Conservation (phyloP, 176 grass and related monocot genomes). For the Pontederia paniculata region DNA sequence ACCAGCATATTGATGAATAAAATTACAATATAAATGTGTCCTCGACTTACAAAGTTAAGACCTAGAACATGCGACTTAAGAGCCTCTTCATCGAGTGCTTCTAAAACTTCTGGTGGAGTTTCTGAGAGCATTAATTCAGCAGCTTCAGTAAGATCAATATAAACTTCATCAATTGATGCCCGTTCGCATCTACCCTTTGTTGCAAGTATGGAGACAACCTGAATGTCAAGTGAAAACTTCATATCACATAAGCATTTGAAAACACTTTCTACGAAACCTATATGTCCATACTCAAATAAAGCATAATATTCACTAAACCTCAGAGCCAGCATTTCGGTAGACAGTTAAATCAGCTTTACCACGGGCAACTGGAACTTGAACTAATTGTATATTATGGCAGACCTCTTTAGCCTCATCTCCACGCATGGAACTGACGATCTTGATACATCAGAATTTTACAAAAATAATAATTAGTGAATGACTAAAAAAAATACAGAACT, state of each 20-base stretch:
- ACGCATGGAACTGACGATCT: conserved; percentile 64
- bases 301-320: conserved; percentile 32
- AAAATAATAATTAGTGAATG: background rate
- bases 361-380: conserved; percentile 88
- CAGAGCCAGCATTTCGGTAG: conserved; percentile 64
- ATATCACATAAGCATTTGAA: background rate
- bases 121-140: conserved; percentile 72
- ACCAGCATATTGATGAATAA: too few relatives aligned
- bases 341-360: conserved; percentile 85
- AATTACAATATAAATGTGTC: background rate
- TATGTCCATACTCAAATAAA: background rate
- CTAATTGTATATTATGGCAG: conserved; percentile 58
- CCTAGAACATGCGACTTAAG: conserved; percentile 66
- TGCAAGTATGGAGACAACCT: conserved; percentile 71
- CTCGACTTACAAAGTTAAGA: conserved; percentile 42
- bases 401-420: conserved; percentile 76
- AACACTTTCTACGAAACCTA: background rate
- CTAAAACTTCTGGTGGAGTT: conserved; percentile 34
- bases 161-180: conserved; percentile 92
- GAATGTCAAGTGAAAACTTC: conserved; percentile 3
- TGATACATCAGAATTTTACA: background rate
- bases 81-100: conserved; percentile 41
- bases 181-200: conserved; percentile 83
- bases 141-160: conserved; percentile 86
- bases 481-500: conserved; percentile 10